Conservation (phyloP, 1,284 basidiomycete species). For the Sanguinoderma infundibulare region DNA sequence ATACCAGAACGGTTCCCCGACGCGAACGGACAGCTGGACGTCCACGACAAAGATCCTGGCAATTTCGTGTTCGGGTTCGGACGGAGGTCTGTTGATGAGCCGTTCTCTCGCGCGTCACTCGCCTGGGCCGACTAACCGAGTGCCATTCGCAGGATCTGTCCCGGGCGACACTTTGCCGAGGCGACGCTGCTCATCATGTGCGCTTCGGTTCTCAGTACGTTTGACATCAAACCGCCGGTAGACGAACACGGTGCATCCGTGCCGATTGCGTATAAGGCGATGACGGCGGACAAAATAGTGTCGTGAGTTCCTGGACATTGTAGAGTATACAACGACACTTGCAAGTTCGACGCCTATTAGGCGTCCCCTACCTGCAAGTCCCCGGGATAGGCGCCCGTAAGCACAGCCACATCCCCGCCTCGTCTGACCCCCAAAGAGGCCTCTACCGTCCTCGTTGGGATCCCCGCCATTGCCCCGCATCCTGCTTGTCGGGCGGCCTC, state of each 20-base stretch:
- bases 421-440: no score
- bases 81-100: not conserved
- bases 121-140: no score
- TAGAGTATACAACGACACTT: no score
- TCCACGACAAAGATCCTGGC: not conserved
- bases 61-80: constrained; percentile 13
- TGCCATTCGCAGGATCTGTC: constrained; percentile 11
- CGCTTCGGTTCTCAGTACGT: constrained; percentile 13
- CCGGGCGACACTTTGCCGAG: constrained; percentile 14
- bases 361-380: no score
- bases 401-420: no score
- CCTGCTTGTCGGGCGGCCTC: no score
- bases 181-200: constrained; percentile 13
- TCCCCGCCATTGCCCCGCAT: no score
- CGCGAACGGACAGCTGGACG: not conserved
- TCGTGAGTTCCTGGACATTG: constrained; percentile 7
- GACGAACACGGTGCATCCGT: not conserved
- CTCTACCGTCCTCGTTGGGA: no score
- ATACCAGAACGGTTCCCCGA: constrained; percentile 14
- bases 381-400: no score
- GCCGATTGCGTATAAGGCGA: not conserved
- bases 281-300: not conserved
- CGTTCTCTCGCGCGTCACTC: not conserved
- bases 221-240: constrained; percentile 7
- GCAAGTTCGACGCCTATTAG: no score